Evolutionary conservation across 2,329 filamentous ascomycete genomes (phyloP).

Genomic region (Epichloe gansuensis): DNA sequence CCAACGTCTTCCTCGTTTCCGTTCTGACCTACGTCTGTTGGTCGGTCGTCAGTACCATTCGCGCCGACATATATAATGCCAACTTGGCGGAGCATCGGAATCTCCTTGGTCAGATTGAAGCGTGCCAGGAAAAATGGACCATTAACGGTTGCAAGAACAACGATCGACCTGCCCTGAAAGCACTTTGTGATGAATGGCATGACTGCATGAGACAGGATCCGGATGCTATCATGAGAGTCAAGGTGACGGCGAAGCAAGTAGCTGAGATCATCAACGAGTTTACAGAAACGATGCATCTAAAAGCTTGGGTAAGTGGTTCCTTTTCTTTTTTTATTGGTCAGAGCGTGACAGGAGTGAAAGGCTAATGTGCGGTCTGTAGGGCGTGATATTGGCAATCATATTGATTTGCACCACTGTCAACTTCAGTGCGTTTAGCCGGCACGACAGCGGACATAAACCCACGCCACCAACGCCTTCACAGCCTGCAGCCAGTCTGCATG

Average conservation of each 20-base stretch:
- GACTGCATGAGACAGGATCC: slow-evolving; percentile 81
- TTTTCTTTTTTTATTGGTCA: neutral
- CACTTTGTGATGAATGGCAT: slow-evolving; percentile 68
- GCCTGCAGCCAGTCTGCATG: slow-evolving; percentile 8
- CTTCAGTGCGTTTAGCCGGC: slow-evolving; percentile 32
- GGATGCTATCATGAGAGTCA: slow-evolving; percentile 62
- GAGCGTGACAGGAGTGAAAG: neutral
- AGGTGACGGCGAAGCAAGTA: slow-evolving; percentile 75
- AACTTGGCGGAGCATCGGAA: slow-evolving; percentile 55
- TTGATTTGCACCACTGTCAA: slow-evolving; percentile 37
- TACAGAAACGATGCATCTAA: slow-evolving; percentile 79
- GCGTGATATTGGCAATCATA: slow-evolving; percentile 38
- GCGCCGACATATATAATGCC: slow-evolving; percentile 62
- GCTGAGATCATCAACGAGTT: slow-evolving; percentile 92
- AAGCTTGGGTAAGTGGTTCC: slow-evolving; percentile 42
- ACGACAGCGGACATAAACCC: slow-evolving; percentile 4
- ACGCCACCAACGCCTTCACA: slow-evolving; percentile 5
- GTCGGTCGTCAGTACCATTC: slow-evolving; percentile 56
- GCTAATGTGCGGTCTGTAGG: slow-evolving; percentile 19
- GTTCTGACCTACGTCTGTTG: slow-evolving; percentile 54
- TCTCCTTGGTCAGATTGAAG: slow-evolving; percentile 59
- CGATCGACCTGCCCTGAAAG: slow-evolving; percentile 59
- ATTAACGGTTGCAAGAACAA: slow-evolving; percentile 61
- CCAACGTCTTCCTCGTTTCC: slow-evolving; percentile 51
- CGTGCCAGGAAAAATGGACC: slow-evolving; percentile 61